Evolutionary conservation across 768 basidiomycete genomes (phyloP).

Genomic region (Trametes sanguinea): DNA sequence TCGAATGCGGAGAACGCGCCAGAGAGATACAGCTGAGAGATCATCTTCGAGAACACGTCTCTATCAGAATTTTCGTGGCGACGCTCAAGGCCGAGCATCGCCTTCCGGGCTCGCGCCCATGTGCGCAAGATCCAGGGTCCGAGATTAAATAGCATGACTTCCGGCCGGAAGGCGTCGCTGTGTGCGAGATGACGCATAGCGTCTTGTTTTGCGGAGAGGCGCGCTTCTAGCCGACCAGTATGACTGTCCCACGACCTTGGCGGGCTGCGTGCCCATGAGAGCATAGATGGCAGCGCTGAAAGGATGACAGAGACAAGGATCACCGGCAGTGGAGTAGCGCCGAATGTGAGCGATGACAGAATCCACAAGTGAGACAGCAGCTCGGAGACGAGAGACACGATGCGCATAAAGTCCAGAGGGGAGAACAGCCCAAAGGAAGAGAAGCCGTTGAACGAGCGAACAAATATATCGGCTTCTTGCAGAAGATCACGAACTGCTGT

Average conservation of each 20-base stretch:
- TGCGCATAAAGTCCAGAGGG: constrained; percentile 75
- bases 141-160: constrained; percentile 80
- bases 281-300: constrained; percentile 57
- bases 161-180: constrained; percentile 75
- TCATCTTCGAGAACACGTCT: constrained; percentile 11
- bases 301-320: constrained; percentile 64
- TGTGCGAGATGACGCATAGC: constrained; percentile 74
- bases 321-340: constrained; percentile 53
- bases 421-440: constrained; percentile 79
- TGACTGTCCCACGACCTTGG: constrained; percentile 44
- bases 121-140: constrained; percentile 82
- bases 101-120: constrained; percentile 68
- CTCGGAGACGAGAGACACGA: constrained; percentile 71
- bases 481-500: constrained; percentile 73
- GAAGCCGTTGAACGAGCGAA: constrained; percentile 73
- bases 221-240: constrained; percentile 58
- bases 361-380: constrained; percentile 71
- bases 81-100: constrained; percentile 59
- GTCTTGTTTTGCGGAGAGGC: constrained; percentile 70
- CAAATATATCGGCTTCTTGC: constrained; percentile 86
- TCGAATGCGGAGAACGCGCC: constrained; percentile 67
- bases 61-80: constrained; percentile 35
- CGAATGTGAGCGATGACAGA: constrained; percentile 62
- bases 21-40: constrained; percentile 46
- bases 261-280: constrained; percentile 44